A percentile compares a stretch with the other conserved stretches of the same genome.
These are phyloP conservation scores for Diospyros kaki DNA, from an alignment of 148 eudicot species.

Conservation along the genomic window DNA sequence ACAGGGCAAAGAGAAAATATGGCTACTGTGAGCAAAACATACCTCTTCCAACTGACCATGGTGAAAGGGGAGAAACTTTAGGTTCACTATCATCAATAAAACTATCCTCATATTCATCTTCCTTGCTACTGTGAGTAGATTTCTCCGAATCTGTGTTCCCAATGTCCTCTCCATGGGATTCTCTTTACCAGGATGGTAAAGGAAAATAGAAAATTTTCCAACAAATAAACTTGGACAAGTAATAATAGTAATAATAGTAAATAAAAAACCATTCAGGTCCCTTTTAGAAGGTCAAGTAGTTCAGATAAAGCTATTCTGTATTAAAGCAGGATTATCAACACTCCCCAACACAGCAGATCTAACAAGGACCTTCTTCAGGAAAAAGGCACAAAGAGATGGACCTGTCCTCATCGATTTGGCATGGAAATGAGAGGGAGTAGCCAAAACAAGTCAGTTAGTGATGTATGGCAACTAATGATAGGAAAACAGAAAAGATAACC, in stretches of 20 bases:
- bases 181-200: conserved; percentile 50
- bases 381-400: no score
- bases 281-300: neutral
- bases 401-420: neutral
- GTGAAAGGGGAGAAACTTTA: conserved; percentile 38
- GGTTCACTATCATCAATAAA: conserved; percentile 68
- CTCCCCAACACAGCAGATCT: neutral
- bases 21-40: conserved; percentile 5
- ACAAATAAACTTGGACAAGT: neutral
- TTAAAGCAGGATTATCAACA: neutral
- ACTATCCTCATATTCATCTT: conserved; percentile 84
- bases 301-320: neutral
- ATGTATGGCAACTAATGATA: no score
- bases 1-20: neutral
- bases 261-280: neutral
- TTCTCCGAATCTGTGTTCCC: conserved; percentile 46
- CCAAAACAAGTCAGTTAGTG: neutral
- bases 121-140: conserved; percentile 40
- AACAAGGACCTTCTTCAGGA: neutral
- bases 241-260: neutral
- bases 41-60: conserved; percentile 46
- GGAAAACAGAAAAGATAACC: no score
- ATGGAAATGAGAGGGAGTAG: neutral
- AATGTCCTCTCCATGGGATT: conserved; percentile 84
- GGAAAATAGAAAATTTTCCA: conserved; percentile 17